phyloP scores from a whole-genome alignment of 2,329 filamentous ascomycete genomes.

The Leptographium galeiforme region DNA sequence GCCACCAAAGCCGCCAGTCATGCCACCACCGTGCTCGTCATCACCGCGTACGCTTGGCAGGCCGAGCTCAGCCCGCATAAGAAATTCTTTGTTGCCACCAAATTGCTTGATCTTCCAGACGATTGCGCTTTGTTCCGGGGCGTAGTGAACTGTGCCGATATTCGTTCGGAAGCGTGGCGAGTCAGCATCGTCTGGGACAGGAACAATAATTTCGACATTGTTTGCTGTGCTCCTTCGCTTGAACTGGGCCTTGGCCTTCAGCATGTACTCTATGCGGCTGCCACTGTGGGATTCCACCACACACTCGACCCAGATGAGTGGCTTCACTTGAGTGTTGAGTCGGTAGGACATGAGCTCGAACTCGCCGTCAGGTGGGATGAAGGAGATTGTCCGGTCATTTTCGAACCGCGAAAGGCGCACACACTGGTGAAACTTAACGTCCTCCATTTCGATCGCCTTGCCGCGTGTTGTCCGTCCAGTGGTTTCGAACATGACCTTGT shows the following conservation, averaged over 20 bases:
- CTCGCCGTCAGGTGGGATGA: slow-evolving; percentile 95
- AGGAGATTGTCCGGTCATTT: slow-evolving; percentile 96
- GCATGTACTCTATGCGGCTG: slow-evolving; percentile 95
- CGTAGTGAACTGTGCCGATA: slow-evolving; percentile 93
- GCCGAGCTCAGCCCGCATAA: slow-evolving; percentile 95
- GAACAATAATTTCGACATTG: slow-evolving; percentile 96
- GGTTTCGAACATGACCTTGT: slow-evolving; percentile 99
- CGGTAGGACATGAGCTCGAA: slow-evolving; percentile 99
- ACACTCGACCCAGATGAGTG: slow-evolving; percentile 96
- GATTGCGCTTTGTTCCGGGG: slow-evolving; percentile 91
- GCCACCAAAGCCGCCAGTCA: slow-evolving; percentile 94
- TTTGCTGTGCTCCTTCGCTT: slow-evolving; percentile 96
- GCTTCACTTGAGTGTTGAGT: slow-evolving; percentile 96
- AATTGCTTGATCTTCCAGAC: slow-evolving; percentile 99
- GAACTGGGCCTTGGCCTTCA: slow-evolving; percentile 96
- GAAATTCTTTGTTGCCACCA: slow-evolving; percentile 92
- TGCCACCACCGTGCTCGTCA: slow-evolving; percentile 88
- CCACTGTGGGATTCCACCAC: slow-evolving; percentile 93
- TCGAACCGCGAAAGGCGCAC: slow-evolving; percentile 92
- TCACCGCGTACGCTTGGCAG: slow-evolving; percentile 89
- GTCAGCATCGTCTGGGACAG: slow-evolving; percentile 93
- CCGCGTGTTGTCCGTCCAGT: slow-evolving; percentile 87
- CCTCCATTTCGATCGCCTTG: slow-evolving; percentile 98
- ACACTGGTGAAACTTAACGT: slow-evolving; percentile 99
- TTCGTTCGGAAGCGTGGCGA: slow-evolving; percentile 94